Percentiles rank a stretch among this genome's conserved stretches.
Conservation (phyloP, 202 grass and related monocot species). For the Elaeis oleifera region DNA sequence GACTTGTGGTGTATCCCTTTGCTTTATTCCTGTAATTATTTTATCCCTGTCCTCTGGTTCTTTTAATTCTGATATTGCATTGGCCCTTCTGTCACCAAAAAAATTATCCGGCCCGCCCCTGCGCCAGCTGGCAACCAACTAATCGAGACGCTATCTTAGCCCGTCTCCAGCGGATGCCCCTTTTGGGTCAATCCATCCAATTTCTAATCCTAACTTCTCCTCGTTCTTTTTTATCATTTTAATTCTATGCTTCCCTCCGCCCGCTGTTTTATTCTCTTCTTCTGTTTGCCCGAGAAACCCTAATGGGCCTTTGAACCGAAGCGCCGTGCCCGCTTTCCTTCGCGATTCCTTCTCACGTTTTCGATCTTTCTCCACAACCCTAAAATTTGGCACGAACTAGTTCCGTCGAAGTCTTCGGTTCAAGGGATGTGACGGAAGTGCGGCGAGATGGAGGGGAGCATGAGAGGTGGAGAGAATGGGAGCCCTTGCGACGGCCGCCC, state of each 20-base stretch:
- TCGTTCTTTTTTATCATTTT: neutral
- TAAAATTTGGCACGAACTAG: neutral
- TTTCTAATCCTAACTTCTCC: neutral
- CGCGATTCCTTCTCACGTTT: neutral
- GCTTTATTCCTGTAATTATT: too few species aligned
- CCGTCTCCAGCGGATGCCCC: too few species aligned
- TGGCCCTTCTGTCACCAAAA: too few species aligned
- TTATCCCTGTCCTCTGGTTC: too few species aligned
- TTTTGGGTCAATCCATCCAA: too few species aligned
- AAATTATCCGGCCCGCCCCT: too few species aligned
- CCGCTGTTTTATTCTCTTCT: too few species aligned
- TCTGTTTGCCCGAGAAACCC: neutral
- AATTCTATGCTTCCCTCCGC: neutral
- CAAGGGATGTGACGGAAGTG: neutral
- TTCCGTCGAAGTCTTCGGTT: neutral
- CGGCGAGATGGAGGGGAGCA: conserved; percentile 2
- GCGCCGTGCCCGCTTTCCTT: neutral
- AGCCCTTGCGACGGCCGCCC: neutral
- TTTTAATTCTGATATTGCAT: too few species aligned
- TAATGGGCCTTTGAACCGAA: neutral
- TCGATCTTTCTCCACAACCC: neutral
- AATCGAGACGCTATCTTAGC: too few species aligned
- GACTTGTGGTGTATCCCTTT: too few species aligned
- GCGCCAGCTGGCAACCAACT: too few species aligned
- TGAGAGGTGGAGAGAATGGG: conserved; percentile 1